These are phyloP conservation scores for Neurospora terricola DNA, from an alignment of 495 filamentous ascomycete genomes.

Conservation along the genomic window DNA sequence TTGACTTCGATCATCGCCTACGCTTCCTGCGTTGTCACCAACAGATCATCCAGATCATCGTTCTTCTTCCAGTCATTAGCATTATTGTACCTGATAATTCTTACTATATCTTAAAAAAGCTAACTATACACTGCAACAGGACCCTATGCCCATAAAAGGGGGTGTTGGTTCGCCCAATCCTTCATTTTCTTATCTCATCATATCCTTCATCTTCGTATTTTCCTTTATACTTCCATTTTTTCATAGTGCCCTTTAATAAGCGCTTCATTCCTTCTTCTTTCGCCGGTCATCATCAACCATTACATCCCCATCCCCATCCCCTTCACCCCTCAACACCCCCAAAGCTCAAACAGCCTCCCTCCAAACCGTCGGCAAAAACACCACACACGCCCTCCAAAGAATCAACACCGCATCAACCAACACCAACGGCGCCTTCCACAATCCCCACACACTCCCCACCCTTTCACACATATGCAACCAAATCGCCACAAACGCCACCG, in stretches of 20 bases:
- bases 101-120: neutral
- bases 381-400: constrained; percentile 79
- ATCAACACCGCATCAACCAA: constrained; percentile 53
- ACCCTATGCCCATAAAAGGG: neutral
- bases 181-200: neutral
- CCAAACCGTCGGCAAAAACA: constrained; percentile 78
- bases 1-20: neutral
- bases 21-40: neutral
- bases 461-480: constrained; percentile 56
- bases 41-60: neutral
- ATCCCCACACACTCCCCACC: constrained; percentile 17
- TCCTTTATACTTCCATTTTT: neutral
- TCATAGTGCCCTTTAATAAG: neutral
- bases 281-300: neutral
- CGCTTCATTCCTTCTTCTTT: neutral
- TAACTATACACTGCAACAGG: neutral
- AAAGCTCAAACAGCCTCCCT: constrained; percentile 34
- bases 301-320: neutral
- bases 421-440: constrained; percentile 51
- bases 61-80: neutral
- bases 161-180: neutral
- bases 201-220: neutral
- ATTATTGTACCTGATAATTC: neutral
- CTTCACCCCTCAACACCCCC: neutral
- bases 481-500: constrained; percentile 80